phyloP scores from a whole-genome alignment of 768 basidiomycete species.

The Mycena sanguinolenta region DNA sequence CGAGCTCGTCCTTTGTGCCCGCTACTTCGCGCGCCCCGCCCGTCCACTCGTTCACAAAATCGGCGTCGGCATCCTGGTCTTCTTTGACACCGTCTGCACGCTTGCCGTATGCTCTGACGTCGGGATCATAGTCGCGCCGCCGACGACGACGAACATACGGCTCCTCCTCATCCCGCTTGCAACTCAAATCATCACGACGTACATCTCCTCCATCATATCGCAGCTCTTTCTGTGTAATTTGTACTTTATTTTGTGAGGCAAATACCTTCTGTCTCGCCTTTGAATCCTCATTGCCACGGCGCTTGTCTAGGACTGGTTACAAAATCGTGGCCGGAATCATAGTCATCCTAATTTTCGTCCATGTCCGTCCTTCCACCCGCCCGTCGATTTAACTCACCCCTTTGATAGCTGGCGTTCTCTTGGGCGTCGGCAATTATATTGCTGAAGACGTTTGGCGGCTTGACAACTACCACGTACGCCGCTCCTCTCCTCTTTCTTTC shows the following conservation, averaged over 20 bases:
- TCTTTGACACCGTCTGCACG: neutral
- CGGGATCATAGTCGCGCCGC: no score
- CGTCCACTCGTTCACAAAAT: neutral
- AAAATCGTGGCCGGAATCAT: neutral
- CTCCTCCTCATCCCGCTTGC: neutral
- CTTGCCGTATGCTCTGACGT: neutral
- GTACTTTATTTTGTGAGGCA: conserved; percentile 8
- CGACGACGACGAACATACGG: neutral
- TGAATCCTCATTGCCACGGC: neutral
- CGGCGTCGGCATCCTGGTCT: neutral
- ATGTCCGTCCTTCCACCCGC: neutral
- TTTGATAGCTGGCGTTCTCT: conserved; percentile 1
- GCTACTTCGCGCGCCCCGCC: neutral
- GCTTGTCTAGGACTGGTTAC: neutral
- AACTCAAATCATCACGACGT: conserved; percentile 2
- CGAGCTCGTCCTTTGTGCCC: neutral
- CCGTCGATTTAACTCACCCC: neutral
- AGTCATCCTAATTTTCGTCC: conserved; percentile 4
- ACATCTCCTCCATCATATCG: conserved; percentile 1
- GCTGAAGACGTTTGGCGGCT: neutral
- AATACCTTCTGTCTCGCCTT: neutral
- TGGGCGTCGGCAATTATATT: conserved; percentile 15
- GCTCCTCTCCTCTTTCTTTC: neutral
- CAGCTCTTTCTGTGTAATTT: conserved; percentile 21
- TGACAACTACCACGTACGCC: conserved; percentile 16